Conservation (phyloP, 2,329 filamentous ascomycete genomes). For the Fusarium concolor region DNA sequence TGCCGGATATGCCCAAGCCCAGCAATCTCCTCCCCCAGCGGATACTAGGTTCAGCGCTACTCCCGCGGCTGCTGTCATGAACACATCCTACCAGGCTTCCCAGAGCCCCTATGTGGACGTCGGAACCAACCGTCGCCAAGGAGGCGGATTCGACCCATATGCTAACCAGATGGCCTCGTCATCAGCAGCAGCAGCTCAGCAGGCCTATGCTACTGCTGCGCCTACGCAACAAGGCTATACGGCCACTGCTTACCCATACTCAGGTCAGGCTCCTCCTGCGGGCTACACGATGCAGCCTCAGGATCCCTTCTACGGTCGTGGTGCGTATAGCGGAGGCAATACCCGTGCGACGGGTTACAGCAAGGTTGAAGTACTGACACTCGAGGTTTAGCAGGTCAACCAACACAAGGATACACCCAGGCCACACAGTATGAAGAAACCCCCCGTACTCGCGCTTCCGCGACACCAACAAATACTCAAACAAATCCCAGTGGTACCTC, state of each 20-base stretch:
- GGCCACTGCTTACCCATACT: constrained; percentile 50
- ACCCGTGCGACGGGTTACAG: constrained; percentile 25
- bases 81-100: constrained; percentile 46
- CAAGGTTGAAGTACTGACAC: constrained; percentile 60
- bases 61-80: constrained; percentile 49
- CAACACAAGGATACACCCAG: constrained; percentile 56
- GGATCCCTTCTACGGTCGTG: constrained; percentile 69
- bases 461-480: constrained; percentile 55
- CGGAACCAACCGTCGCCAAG: constrained; percentile 51
- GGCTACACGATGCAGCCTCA: constrained; percentile 55
- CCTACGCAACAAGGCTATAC: constrained; percentile 50
- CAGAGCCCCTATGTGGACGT: constrained; percentile 53
- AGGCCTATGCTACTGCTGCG: constrained; percentile 50
- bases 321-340: constrained; percentile 62
- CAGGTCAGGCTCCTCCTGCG: constrained; percentile 52
- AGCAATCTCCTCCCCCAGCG: constrained; percentile 50
- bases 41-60: constrained; percentile 50
- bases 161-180: constrained; percentile 47
- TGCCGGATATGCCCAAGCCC: constrained; percentile 48
- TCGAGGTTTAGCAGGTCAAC: constrained; percentile 60
- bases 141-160: constrained; percentile 50
- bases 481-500: constrained; percentile 52
- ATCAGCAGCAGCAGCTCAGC: constrained; percentile 48
- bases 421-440: constrained; percentile 65
- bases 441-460: constrained; percentile 54